Conservation (phyloP, 2,329 filamentous ascomycete genomes). For the Pseudocercospora fijiensis region DNA sequence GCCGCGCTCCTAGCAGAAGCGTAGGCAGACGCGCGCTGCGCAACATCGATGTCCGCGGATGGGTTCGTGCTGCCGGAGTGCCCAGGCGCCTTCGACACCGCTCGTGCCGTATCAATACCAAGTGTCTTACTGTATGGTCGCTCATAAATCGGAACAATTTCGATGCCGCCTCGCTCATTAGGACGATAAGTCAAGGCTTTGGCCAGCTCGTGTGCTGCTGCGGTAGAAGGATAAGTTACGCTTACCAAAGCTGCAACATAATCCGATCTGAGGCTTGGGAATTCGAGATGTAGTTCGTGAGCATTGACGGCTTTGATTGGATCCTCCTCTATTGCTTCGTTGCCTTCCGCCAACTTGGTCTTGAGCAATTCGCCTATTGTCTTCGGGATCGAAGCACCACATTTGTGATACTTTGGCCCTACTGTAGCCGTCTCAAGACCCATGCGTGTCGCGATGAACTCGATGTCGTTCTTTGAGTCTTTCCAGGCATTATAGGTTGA, state of each 20-base stretch:
- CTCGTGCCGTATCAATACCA: constrained; percentile 24
- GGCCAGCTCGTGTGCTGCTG: constrained; percentile 60
- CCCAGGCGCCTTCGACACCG: background rate
- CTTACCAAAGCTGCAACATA: constrained; percentile 56
- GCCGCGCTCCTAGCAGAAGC: constrained; percentile 51
- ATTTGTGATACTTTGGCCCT: constrained; percentile 59
- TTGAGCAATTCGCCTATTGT: constrained; percentile 58
- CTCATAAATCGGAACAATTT: constrained; percentile 51
- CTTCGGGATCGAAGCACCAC: constrained; percentile 54
- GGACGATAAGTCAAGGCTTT: constrained; percentile 51
- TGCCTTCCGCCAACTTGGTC: constrained; percentile 28
- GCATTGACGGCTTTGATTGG: constrained; percentile 43
- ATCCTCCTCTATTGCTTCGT: constrained; percentile 19
- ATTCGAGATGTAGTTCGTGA: constrained; percentile 55
- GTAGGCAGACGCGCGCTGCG: constrained; percentile 36
- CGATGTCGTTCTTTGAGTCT: constrained; percentile 56
- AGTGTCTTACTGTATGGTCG: constrained; percentile 40
- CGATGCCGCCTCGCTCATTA: constrained; percentile 42
- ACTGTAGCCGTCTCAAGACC: constrained; percentile 50
- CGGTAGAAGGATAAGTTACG: constrained; percentile 58
- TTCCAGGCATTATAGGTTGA: constrained; percentile 57
- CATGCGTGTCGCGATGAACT: constrained; percentile 58
- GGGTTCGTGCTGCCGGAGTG: background rate
- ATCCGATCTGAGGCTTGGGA: constrained; percentile 51
- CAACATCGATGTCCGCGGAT: constrained; percentile 21